phyloP scores from a whole-genome alignment of 805 yeast species.

The Wickerhamiella dianesei region DNA sequence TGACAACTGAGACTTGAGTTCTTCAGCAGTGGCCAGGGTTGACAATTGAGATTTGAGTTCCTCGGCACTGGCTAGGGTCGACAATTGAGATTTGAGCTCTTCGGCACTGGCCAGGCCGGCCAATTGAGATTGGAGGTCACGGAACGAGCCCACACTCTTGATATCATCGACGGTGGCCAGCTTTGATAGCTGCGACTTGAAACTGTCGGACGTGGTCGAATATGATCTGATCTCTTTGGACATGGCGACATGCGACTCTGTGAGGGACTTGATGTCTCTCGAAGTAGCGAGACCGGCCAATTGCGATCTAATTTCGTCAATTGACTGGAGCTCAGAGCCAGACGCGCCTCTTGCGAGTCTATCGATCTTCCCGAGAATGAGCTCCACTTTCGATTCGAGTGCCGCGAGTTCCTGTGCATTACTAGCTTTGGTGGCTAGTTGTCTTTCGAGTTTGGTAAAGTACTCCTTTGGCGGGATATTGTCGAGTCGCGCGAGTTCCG shows the following conservation, averaged over 20 bases:
- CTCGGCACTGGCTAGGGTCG: neutral
- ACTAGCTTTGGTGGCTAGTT: no score
- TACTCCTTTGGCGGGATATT: neutral
- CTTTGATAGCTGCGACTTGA: no score
- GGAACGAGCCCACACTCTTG: no score
- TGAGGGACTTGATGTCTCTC: no score
- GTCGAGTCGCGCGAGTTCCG: slow-evolving; percentile 7
- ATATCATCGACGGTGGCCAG: neutral
- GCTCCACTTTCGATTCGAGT: no score
- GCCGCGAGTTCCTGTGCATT: no score
- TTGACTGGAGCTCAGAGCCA: neutral
- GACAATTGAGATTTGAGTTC: neutral
- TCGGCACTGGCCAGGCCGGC: neutral
- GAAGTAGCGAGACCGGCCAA: no score
- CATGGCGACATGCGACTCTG: no score
- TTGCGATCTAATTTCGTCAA: neutral
- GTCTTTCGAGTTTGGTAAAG: neutral
- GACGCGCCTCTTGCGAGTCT: neutral
- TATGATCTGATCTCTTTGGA: no score
- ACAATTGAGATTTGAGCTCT: neutral
- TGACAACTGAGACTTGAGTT: neutral
- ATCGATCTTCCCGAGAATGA: neutral
- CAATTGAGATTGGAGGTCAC: neutral
- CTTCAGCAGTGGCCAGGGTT: neutral
- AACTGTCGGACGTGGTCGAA: no score